Evolutionary conservation across 805 yeast genomes (phyloP).

Genomic region (Debaryomyces tyrocola): DNA sequence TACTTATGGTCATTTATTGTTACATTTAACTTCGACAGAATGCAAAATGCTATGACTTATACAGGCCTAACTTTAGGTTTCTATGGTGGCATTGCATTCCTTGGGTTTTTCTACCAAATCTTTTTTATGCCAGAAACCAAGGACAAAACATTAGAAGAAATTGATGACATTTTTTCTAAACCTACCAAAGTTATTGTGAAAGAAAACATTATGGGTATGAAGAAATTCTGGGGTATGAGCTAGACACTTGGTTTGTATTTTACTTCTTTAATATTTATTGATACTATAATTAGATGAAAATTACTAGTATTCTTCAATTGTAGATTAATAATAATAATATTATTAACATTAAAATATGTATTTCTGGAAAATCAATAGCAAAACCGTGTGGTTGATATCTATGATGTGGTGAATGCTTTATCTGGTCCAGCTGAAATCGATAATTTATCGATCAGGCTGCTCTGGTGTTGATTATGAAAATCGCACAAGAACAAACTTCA

Average conservation of each 20-base stretch:
- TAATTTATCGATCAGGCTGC: too few relatives aligned
- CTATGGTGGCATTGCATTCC: slow-evolving; percentile 64
- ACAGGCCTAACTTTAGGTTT: slow-evolving; percentile 66
- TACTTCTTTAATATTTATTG: too few relatives aligned
- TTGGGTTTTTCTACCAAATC: slow-evolving; percentile 54
- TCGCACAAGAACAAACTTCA: not conserved
- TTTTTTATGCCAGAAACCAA: slow-evolving; percentile 72
- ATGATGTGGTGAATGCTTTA: too few relatives aligned
- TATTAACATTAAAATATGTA: too few relatives aligned
- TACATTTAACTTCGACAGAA: slow-evolving; percentile 60
- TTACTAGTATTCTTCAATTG: too few relatives aligned
- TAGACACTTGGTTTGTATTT: too few relatives aligned
- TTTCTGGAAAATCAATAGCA: too few relatives aligned
- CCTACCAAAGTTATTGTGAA: slow-evolving; percentile 41
- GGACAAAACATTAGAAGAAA: slow-evolving; percentile 69
- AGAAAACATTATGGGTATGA: slow-evolving; percentile 32
- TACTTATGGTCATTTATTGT: slow-evolving; percentile 65
- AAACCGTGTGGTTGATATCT: too few relatives aligned
- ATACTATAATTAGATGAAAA: too few relatives aligned
- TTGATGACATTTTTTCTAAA: slow-evolving; percentile 59
- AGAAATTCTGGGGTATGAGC: slow-evolving; percentile 13
- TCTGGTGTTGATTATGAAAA: not conserved
- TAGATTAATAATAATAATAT: too few relatives aligned
- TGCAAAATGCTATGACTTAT: slow-evolving; percentile 57
- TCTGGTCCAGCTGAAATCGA: too few relatives aligned